phyloP scores from a whole-genome alignment of 176 grass and related monocot species.

The Canna indica region DNA sequence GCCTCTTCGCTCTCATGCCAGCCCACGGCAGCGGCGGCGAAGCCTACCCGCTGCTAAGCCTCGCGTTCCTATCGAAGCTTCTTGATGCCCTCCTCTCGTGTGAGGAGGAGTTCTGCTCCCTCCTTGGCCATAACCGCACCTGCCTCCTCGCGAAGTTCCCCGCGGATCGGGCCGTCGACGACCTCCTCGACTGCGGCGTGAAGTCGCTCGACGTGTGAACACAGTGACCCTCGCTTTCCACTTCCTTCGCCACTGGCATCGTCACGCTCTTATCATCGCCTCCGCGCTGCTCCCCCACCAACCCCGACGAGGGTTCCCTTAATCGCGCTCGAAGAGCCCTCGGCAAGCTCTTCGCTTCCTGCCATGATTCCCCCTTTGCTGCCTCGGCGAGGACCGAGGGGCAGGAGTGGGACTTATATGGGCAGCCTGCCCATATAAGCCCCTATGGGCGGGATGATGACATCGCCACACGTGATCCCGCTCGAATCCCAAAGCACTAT shows the following conservation, averaged over 20 bases:
- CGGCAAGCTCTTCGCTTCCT: constrained; percentile 28
- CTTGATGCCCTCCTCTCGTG: constrained; percentile 51
- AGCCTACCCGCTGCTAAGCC: constrained; percentile 18
- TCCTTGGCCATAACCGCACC: constrained; percentile 31
- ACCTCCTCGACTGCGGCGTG: constrained; percentile 67
- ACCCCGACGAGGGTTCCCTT: constrained; percentile 4
- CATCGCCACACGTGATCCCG: no score
- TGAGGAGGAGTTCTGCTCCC: constrained; percentile 46
- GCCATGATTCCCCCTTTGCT: constrained; percentile 1
- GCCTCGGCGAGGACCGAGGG: background rate
- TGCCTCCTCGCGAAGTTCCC: constrained; percentile 31
- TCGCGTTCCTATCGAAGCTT: constrained; percentile 76
- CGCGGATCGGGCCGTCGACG: constrained; percentile 48
- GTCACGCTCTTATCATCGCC: constrained; percentile 51
- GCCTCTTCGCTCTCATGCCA: constrained; percentile 32
- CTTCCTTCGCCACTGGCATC: constrained; percentile 54
- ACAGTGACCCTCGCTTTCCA: constrained; percentile 50
- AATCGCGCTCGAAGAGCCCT: constrained; percentile 68
- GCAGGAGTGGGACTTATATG: no score
- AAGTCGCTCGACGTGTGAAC: constrained; percentile 88
- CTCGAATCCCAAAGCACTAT: no score
- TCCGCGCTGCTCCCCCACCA: constrained; percentile 38
- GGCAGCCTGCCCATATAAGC: no score
- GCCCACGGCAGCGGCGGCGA: background rate
- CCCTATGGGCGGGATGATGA: no score